Base-by-base conservation (phyloP, 1,139 yeast species). In the Geotrichum fermentans region DNA sequence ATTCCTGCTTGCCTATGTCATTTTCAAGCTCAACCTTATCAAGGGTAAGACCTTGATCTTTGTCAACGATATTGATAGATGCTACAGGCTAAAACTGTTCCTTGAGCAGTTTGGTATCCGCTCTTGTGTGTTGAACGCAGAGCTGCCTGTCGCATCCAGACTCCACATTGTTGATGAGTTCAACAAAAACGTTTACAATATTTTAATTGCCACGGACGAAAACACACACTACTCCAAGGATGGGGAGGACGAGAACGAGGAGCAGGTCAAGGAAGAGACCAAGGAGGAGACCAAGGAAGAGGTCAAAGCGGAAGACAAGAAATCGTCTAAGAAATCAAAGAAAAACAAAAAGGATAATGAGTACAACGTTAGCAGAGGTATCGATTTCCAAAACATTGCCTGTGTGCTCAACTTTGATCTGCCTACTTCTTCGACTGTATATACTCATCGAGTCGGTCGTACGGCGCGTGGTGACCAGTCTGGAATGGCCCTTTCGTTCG, bases 401-500 rank as follows among this genome's bases (percentile, higher is more conserved):
- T 92, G 97, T 71, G 98, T 94, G 3, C 73, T 94, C 56, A 94
- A 94, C 68, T 94, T 94, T 65, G 99, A 94, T 66, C 73, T 94
- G 57, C 98, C 99, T 39, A 78, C 88, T 2, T 82, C 95, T 4
- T 83, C 97, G 4, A 84, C 84, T 62, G 80, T 96, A 5, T 94
- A 94, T 64, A 82, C 89, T 38, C 99, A 94, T 67, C 79, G 99
- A 64, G 79, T 94, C 43, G 99, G 99, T 46, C 82, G 99, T 73
- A 92, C 99, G 1, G 98, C 98, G 3, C 81, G 99, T 68, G 98
- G 96, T 5, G 96, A 96, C 45, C 88, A 88, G 65, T 75, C 95
- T 1, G 99, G 99, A 52, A 90, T 89, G 80, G 85, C 97, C 0
- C 75, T 94, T 53, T 89, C 97, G 26, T 92, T 92, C 70, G 94